phyloP scores from a whole-genome alignment of 768 basidiomycete species.

The Obba rivulosa region DNA sequence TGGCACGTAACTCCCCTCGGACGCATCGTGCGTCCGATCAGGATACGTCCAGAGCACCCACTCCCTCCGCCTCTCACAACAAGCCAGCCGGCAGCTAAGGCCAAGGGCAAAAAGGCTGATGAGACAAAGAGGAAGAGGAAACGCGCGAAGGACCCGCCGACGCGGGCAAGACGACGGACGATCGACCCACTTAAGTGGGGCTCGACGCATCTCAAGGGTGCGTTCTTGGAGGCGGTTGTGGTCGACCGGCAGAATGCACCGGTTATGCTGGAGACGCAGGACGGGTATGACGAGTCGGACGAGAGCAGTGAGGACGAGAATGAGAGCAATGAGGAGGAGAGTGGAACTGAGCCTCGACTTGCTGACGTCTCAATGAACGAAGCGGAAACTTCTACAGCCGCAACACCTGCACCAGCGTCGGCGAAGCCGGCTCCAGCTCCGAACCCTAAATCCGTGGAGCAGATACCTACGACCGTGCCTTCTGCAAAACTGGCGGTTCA shows the following conservation, averaged over 20 bases:
- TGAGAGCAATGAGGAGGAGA: constrained; percentile 8
- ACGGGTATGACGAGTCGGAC: neutral
- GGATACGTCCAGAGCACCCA: constrained; percentile 66
- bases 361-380: neutral
- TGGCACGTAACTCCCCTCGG: constrained; percentile 71
- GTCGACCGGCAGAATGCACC: neutral
- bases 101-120: constrained; percentile 6
- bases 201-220: constrained; percentile 63
- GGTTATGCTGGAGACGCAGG: neutral
- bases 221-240: constrained; percentile 42
- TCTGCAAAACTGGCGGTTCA: neutral
- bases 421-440: constrained; percentile 5
- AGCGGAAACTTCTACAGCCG: neutral
- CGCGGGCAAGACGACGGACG: constrained; percentile 52
- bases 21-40: constrained; percentile 57
- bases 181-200: constrained; percentile 76
- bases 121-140: constrained; percentile 32
- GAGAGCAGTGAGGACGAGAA: neutral
- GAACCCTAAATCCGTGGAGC: neutral
- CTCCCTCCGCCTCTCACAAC: constrained; percentile 31
- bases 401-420: neutral
- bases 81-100: constrained; percentile 4
- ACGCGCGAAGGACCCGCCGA: constrained; percentile 40
- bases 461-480: neutral
- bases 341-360: neutral